Conservation (phyloP, 1,284 basidiomycete species). For the Puccinia polysora region DNA sequence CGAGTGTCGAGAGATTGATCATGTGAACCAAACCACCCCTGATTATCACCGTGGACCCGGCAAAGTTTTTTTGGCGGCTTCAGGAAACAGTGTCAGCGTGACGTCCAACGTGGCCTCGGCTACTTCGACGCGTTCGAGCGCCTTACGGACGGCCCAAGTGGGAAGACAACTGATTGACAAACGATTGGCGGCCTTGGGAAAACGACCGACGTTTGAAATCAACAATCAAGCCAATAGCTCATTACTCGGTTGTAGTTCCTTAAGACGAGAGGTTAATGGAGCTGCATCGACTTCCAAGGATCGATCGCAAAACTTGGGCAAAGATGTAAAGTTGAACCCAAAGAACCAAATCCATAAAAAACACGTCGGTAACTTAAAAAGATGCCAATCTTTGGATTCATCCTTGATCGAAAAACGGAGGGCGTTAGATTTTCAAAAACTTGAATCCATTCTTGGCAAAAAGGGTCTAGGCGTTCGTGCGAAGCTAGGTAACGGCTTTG, state of each 20-base stretch:
- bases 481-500: conserved; percentile 64
- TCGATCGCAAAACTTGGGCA: background rate
- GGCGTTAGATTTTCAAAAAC: conserved; percentile 45
- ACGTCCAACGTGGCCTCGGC: conserved; percentile 82
- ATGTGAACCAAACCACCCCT: conserved; percentile 43
- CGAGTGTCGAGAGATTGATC: conserved; percentile 2
- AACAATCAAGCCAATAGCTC: conserved; percentile 23
- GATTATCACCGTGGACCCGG: conserved; percentile 54
- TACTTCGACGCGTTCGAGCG: conserved; percentile 60
- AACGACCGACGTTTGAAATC: conserved; percentile 40
- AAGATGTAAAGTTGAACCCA: conserved; percentile 34
- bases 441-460: conserved; percentile 52
- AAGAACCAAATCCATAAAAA: too few species aligned
- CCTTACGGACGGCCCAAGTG: background rate
- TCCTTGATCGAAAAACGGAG: conserved; percentile 51
- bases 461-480: conserved; percentile 51
- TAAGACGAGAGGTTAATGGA: conserved; percentile 28
- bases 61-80: conserved; percentile 72
- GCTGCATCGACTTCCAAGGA: conserved; percentile 2
- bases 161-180: conserved; percentile 46
- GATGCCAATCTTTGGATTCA: conserved; percentile 48
- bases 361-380: conserved; percentile 40
- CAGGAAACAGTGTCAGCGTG: conserved; percentile 87
- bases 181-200: conserved; percentile 48
- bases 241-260: conserved; percentile 54